phyloP scores from a whole-genome alignment of 2,329 filamentous ascomycete genomes.

The Paracoccidioides brasiliensis region DNA sequence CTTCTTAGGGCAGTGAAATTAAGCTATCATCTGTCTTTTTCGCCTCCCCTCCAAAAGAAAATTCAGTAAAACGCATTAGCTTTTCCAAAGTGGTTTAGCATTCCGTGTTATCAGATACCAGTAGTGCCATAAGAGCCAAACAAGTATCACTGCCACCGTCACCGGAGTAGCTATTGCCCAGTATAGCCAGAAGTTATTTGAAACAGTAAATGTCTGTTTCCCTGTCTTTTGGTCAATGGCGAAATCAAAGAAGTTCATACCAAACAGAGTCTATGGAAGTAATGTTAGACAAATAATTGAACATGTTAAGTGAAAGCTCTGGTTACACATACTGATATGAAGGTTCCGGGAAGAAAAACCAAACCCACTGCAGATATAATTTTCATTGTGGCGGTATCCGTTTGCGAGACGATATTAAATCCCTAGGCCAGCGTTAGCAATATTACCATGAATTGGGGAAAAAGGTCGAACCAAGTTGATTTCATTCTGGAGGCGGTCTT shows the following conservation, averaged over 20 bases:
- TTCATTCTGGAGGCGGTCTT: conserved; percentile 22
- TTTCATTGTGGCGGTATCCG: conserved; percentile 21
- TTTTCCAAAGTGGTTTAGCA: not conserved
- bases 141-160: conserved; percentile 15
- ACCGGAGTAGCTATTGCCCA: conserved; percentile 20
- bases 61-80: not conserved
- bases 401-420: conserved; percentile 23
- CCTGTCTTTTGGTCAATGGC: conserved; percentile 10
- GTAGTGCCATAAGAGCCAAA: conserved; percentile 17
- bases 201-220: conserved; percentile 14
- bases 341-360: conserved; percentile 20
- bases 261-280: conserved; percentile 19
- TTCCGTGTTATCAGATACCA: not conserved
- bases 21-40: not conserved
- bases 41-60: not conserved
- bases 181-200: conserved; percentile 21
- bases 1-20: no score
- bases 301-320: not conserved
- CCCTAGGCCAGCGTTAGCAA: conserved; percentile 13
- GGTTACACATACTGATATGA: conserved; percentile 16
- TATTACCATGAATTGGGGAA: not conserved
- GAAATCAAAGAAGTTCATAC: conserved; percentile 23
- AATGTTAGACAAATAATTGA: not conserved
- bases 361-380: conserved; percentile 18
- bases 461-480: conserved; percentile 18